Evolutionary conservation across 768 basidiomycete genomes (phyloP).

Genomic region (Russula earlei): DNA sequence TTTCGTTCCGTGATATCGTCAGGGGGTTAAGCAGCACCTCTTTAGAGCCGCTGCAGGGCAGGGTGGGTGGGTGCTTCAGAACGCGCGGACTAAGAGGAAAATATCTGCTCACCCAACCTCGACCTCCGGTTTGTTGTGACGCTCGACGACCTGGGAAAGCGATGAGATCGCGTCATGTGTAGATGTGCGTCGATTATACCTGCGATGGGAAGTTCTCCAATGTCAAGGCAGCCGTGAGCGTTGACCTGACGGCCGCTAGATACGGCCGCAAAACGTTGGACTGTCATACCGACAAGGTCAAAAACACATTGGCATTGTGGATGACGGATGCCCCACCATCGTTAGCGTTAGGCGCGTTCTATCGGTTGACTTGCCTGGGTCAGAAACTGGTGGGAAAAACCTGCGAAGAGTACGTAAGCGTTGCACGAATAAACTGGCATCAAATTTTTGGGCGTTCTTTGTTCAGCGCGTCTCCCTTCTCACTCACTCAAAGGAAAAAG

Average conservation of each 20-base stretch:
- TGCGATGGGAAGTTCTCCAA: conserved; percentile 98
- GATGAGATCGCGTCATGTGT: conserved; percentile 18
- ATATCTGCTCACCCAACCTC: conserved; percentile 56
- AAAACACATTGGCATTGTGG: not conserved
- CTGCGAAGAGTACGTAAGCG: conserved; percentile 37
- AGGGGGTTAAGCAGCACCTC: conserved; percentile 93
- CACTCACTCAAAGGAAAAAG: not conserved
- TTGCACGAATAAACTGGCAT: not conserved
- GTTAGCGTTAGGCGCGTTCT: not conserved
- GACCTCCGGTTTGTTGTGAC: conserved; percentile 96
- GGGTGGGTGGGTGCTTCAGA: not conserved
- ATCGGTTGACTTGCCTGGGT: not conserved
- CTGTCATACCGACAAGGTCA: conserved; percentile 32
- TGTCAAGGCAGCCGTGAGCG: conserved; percentile 94
- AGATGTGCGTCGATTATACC: conserved; percentile 34
- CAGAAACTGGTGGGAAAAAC: not conserved
- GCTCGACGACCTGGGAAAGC: conserved; percentile 70
- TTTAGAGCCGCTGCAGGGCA: conserved; percentile 59
- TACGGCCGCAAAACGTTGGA: conserved; percentile 95
- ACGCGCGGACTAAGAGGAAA: not conserved
- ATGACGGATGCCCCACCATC: conserved; percentile 13
- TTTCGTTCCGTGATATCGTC: conserved; percentile 92
- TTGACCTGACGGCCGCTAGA: conserved; percentile 90
- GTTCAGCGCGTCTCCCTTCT: not conserved
- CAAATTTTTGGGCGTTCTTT: not conserved